Evolutionary conservation across 257 asterid species (phyloP), one percentile per base, ranked within the genome.

Genomic region (Nicotiana undulata): DNA sequence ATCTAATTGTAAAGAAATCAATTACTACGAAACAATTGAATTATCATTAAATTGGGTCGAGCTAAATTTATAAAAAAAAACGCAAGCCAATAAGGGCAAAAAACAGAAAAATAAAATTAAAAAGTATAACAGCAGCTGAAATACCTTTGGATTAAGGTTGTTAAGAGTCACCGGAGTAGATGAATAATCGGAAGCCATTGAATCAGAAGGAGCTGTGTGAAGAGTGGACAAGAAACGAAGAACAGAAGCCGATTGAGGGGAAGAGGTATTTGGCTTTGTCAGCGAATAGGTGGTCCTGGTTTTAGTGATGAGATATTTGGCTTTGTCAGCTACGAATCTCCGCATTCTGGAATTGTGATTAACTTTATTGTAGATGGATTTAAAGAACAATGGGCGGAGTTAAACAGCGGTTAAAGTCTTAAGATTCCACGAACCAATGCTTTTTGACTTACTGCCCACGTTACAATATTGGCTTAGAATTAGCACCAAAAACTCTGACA

Each of bases 301-400:
- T 29, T 59, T 75, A 44, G 29, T 31, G 66, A 77, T 22, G 26
- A 93, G 80, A 76, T 76, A 60, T 60, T 89, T 89, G 76, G 92
- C 79, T 77, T 84, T 86, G 37, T 88, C 90, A 37, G 89, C 91
- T 82, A 85, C 96, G 75, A 91, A 90, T 89, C 91, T 90, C 92
- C 94, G 95, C 98, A 94, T 92, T 24, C 53, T 79, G 82, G 10
- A 17, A 67, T 51, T 51, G 3, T 7, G 46, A 34, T 49, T 49
- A 49, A 10, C 53, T 49, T 49, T 10, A 49, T 46, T 46, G 13
- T 11, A 46, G 3, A 8, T 9, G 11, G 77, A 44, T 68, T 68
- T 11, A 15, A 8, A 15, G 6, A 72, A 72, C 78, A 22, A 20
- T 72, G 78, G 24, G 78, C 78, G 78, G 40, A 68, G 29, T n/a